Evolutionary conservation across 192 early-diverging fungal species (phyloP).

Genomic region (Paraglomus brasilianum): DNA sequence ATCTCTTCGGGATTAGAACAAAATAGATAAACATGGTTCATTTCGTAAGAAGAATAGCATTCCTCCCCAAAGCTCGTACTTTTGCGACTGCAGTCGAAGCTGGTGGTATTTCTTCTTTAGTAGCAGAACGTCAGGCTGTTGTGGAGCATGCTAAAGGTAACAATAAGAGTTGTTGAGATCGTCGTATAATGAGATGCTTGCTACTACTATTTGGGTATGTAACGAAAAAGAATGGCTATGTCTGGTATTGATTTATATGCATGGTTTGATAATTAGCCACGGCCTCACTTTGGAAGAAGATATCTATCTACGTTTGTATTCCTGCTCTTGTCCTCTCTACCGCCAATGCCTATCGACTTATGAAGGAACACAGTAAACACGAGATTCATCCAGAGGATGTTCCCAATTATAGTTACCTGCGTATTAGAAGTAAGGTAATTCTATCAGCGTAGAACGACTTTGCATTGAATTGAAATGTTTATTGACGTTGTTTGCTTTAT

Average conservation of each 20-base stretch:
- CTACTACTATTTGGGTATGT: background rate
- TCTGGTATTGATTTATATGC: background rate
- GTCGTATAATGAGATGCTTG: background rate
- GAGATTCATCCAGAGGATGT: slow-evolving; percentile 39
- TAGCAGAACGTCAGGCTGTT: background rate
- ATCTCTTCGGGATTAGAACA: too few relatives aligned
- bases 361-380: slow-evolving; percentile 42
- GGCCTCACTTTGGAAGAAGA: slow-evolving; percentile 45
- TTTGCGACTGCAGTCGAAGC: background rate
- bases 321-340: slow-evolving; percentile 36
- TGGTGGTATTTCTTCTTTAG: background rate
- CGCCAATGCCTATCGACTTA: slow-evolving; percentile 42
- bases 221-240: too few relatives aligned
- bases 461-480: too few relatives aligned
- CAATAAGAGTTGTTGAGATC: background rate
- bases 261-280: slow-evolving; percentile 31
- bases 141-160: slow-evolving; percentile 25
- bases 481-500: background rate
- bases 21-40: too few relatives aligned
- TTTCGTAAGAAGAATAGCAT: too few relatives aligned
- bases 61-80: background rate
- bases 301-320: slow-evolving; percentile 42
- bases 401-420: slow-evolving; percentile 42
- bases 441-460: background rate
- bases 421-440: slow-evolving; percentile 41